A percentile compares a stretch with the other conserved stretches of the same genome.
phyloP scores from a whole-genome alignment of 345 rosid genomes.

The Lepidium aucheri region DNA sequence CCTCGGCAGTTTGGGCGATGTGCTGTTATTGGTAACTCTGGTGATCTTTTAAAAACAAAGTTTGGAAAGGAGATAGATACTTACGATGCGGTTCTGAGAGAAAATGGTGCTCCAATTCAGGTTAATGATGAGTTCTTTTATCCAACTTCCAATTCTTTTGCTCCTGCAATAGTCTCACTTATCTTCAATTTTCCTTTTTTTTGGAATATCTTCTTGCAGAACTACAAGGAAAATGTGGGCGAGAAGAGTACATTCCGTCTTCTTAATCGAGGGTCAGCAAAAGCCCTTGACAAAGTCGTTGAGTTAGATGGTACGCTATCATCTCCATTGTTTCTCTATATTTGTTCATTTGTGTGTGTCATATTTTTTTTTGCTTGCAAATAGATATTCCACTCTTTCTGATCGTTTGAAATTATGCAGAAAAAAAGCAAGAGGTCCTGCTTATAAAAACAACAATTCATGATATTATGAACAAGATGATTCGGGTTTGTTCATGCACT shows the following conservation, averaged over 20 bases:
- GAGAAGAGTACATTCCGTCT: conserved; percentile 85
- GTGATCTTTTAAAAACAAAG: conserved; percentile 83
- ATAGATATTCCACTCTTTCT: conserved; percentile 9
- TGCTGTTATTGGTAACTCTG: conserved; percentile 96
- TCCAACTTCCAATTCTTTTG: background rate
- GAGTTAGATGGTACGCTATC: conserved; percentile 77
- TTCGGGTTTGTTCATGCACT: conserved; percentile 46
- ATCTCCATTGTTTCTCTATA: background rate
- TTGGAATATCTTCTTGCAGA: conserved; percentile 35
- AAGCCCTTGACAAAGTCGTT: conserved; percentile 97
- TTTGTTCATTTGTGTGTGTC: background rate
- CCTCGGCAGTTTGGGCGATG: conserved; percentile 79
- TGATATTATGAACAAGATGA: conserved; percentile 95
- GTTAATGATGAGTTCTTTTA: conserved; percentile 25
- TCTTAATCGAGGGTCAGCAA: conserved; percentile 94
- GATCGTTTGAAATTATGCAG: conserved; percentile 36
- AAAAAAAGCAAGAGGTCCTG: conserved; percentile 66
- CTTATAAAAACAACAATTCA: conserved; percentile 89
- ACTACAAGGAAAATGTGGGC: conserved; percentile 68
- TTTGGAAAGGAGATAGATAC: conserved; percentile 88
- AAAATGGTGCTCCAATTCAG: conserved; percentile 91
- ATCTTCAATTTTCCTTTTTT: background rate
- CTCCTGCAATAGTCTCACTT: background rate
- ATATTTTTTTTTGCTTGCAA: background rate
- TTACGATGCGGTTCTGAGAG: conserved; percentile 78